These are phyloP conservation scores for Fusarium torulosum DNA, from an alignment of 2,329 filamentous ascomycete genomes.

Conservation along the genomic window DNA sequence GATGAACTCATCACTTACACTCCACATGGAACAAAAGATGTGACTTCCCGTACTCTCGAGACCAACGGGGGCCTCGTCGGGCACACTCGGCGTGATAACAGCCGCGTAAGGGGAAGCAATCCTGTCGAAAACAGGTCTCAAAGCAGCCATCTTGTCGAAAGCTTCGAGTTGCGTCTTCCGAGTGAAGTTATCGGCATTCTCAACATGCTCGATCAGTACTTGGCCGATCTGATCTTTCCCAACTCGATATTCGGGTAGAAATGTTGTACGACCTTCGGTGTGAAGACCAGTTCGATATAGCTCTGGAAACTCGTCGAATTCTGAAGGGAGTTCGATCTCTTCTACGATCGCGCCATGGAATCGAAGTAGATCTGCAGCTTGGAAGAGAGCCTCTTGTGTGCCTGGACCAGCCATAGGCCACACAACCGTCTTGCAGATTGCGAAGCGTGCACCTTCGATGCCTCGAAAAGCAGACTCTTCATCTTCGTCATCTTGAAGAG, in stretches of 20 bases:
- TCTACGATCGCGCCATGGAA: conserved; percentile 67
- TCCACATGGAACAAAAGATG: conserved; percentile 66
- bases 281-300: conserved; percentile 67
- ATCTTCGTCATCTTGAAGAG: conserved; percentile 60
- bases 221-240: conserved; percentile 62
- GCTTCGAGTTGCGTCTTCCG: conserved; percentile 65
- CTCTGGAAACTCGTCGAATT: conserved; percentile 63
- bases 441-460: conserved; percentile 66
- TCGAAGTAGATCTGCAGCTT: conserved; percentile 56
- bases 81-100: conserved; percentile 69
- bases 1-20: conserved; percentile 54
- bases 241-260: conserved; percentile 66
- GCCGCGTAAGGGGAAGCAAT: conserved; percentile 66
- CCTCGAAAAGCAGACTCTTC: conserved; percentile 55
- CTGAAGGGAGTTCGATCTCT: conserved; percentile 65
- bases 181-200: conserved; percentile 60
- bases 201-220: conserved; percentile 64
- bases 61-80: conserved; percentile 71
- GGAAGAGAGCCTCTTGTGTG: conserved; percentile 58
- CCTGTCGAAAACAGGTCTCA: conserved; percentile 67
- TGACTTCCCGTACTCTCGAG: conserved; percentile 67
- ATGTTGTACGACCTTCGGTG: conserved; percentile 66
- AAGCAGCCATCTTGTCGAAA: conserved; percentile 64
- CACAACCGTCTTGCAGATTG: conserved; percentile 65
- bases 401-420: conserved; percentile 65